phyloP scores from a whole-genome alignment of 805 yeast genomes.

The Monosporozyma servazzii region DNA sequence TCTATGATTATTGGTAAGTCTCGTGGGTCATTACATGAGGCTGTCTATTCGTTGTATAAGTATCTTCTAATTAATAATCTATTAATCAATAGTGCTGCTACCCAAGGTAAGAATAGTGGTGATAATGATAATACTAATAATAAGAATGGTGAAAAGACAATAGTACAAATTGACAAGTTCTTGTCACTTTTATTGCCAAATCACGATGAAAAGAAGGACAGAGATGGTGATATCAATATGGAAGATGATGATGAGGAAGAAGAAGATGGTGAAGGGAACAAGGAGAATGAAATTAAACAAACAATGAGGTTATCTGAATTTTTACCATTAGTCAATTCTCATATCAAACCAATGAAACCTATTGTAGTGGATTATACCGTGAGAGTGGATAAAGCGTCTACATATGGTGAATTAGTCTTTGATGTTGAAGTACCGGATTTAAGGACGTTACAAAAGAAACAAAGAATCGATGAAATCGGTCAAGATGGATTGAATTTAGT shows the following conservation, averaged over 20 bases:
- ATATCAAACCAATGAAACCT: slow-evolving; percentile 72
- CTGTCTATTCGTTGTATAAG: slow-evolving; percentile 72
- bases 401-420: slow-evolving; percentile 69
- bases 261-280: not conserved
- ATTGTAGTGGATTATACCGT: slow-evolving; percentile 66
- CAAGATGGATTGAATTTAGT: slow-evolving; percentile 25
- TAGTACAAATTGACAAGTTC: slow-evolving; percentile 42
- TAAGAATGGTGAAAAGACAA: slow-evolving; percentile 41
- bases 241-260: slow-evolving; percentile 1
- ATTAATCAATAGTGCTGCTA: slow-evolving; percentile 23
- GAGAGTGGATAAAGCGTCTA: slow-evolving; percentile 65
- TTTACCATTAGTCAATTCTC: slow-evolving; percentile 34
- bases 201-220: slow-evolving; percentile 2
- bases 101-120: slow-evolving; percentile 4
- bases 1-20: slow-evolving; percentile 62
- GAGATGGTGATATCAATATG: slow-evolving; percentile 3
- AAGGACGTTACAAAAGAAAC: not conserved
- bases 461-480: slow-evolving; percentile 15
- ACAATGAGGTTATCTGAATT: slow-evolving; percentile 43
- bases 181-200: slow-evolving; percentile 35
- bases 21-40: slow-evolving; percentile 81
- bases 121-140: slow-evolving; percentile 6
- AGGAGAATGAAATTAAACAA: slow-evolving; percentile 5
- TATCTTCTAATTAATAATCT: slow-evolving; percentile 62
- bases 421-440: slow-evolving; percentile 57